Percentiles rank a stretch among this genome's conserved stretches.
phyloP scores from a whole-genome alignment of 129 eudicot species.

The Helichrysum umbraculigerum region DNA sequence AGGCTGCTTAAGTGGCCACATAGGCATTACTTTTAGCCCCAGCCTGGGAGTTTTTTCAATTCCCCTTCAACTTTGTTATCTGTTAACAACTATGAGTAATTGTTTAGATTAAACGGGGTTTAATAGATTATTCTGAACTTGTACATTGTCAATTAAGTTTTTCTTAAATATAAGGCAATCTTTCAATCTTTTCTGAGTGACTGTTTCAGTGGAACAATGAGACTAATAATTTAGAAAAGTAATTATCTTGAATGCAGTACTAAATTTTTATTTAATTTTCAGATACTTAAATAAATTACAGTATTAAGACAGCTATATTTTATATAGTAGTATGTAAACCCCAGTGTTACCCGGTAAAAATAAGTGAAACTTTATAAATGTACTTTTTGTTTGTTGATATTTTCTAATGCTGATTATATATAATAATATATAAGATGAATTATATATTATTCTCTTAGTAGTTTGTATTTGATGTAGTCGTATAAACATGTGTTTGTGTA shows the following conservation, averaged over 20 bases:
- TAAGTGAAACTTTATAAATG: too few relatives aligned
- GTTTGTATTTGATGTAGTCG: too few relatives aligned
- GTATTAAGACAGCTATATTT: background rate
- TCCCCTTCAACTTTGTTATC: too few relatives aligned
- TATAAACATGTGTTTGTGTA: too few relatives aligned
- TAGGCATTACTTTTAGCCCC: conserved; percentile 2
- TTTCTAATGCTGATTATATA: too few relatives aligned
- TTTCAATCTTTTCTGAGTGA: background rate
- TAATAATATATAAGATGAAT: too few relatives aligned
- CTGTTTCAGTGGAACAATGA: background rate
- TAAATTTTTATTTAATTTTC: background rate
- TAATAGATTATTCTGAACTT: conserved; percentile 10
- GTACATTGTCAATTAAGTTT: conserved; percentile 1
- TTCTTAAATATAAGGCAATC: background rate
- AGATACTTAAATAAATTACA: background rate
- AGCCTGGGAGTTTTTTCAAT: conserved; percentile 1
- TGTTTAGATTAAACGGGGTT: background rate
- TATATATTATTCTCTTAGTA: too few relatives aligned
- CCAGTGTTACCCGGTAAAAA: too few relatives aligned
- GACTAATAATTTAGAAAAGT: background rate
- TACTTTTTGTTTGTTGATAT: too few relatives aligned
- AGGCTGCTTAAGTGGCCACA: background rate
- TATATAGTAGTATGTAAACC: background rate
- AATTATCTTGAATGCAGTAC: background rate
- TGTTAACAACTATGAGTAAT: background rate